Base-by-base conservation (phyloP, 2,329 filamentous ascomycete species). In the Colletotrichum karsti region DNA sequence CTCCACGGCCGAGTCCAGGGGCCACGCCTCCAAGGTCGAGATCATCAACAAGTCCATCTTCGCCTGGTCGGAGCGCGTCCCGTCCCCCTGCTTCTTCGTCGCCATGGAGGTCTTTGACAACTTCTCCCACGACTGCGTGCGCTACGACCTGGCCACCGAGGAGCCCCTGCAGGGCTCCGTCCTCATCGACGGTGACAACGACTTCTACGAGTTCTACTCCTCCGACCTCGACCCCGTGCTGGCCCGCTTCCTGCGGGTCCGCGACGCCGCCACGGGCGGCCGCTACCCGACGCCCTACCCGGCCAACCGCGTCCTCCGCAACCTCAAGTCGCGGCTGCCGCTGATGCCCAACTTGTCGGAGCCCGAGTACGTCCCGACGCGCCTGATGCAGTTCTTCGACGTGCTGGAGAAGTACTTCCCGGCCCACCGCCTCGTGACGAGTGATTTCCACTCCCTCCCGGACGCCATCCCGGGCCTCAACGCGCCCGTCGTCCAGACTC, bases 101-200 rank as follows among this genome's bases (percentile, higher is more conserved):
- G 96, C 95, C 48, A 92, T 99, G 81, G 96, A 99, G 81, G 96
- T 99, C 72, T 97, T 98, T 76, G 96, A 99, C 84, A 99, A 99
- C 82, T 98, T 99, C 78, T 91, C 94, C 37, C 97, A 99, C 83
- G 96, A 99, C 82, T 88, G 91, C 67, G 90, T 99, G 70, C 95
- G 97, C 71, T 99, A 98, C 82, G 92, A 98, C 80, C 86, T 92
- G 10, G 81, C 85, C 68, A 97, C 94, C 10, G 93, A 94, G 77
- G 84, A 92, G 72, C 93, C 95, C 0, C 87, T 97, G 61, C 97
- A 99, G 82, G 94, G 94, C 55, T 91, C 91, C 70, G 95, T 98
- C 13, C 85, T 99, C 41, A 91, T 99, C 75, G 94, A 97, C 77
- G 86, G 84, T 8, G 84, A 91, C 44, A 95, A 95, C 75, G 95